Percentiles rank a stretch among this genome's conserved stretches.
These are phyloP conservation scores for Verticillium tricorpus DNA, from an alignment of 2,329 filamentous ascomycete species.

Conservation along the genomic window DNA sequence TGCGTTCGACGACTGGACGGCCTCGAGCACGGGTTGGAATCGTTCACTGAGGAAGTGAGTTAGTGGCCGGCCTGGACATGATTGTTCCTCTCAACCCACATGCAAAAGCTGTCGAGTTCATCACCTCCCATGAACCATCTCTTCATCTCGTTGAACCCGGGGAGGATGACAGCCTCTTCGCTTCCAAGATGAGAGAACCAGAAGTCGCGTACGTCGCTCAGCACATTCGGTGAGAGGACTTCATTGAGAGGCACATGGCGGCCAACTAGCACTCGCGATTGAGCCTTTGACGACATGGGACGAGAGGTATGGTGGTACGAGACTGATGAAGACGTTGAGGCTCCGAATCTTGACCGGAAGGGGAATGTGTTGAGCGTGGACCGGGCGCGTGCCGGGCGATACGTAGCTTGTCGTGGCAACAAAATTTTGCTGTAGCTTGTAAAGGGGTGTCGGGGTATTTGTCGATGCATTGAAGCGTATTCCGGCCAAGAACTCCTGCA, in stretches of 20 bases:
- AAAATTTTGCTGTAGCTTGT: too few species aligned
- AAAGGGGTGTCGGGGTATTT: too few species aligned
- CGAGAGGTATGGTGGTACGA: not conserved
- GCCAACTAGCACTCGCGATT: not conserved
- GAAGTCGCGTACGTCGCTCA: slow-evolving; percentile 23
- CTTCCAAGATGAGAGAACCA: slow-evolving; percentile 31
- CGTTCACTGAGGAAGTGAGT: slow-evolving; percentile 17
- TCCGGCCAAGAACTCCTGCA: too few species aligned
- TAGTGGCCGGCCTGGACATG: not conserved
- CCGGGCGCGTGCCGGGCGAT: too few species aligned
- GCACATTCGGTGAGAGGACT: not conserved
- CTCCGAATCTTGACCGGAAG: not conserved
- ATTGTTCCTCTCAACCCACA: slow-evolving; percentile 18
- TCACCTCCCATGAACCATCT: slow-evolving; percentile 30
- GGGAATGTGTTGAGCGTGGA: not conserved
- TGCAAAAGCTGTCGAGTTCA: slow-evolving; percentile 29
- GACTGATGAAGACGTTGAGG: not conserved
- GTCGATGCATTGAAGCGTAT: too few species aligned
- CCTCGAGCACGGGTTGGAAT: slow-evolving; percentile 27
- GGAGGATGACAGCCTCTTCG: slow-evolving; percentile 21
- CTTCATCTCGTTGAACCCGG: slow-evolving; percentile 17
- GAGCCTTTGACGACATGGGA: not conserved
- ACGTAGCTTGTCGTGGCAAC: too few species aligned
- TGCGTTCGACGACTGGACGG: slow-evolving; percentile 20
- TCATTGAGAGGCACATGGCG: not conserved